Base-by-base conservation (phyloP, 2,329 filamentous ascomycete species). In the Lithohypha guttulata region DNA sequence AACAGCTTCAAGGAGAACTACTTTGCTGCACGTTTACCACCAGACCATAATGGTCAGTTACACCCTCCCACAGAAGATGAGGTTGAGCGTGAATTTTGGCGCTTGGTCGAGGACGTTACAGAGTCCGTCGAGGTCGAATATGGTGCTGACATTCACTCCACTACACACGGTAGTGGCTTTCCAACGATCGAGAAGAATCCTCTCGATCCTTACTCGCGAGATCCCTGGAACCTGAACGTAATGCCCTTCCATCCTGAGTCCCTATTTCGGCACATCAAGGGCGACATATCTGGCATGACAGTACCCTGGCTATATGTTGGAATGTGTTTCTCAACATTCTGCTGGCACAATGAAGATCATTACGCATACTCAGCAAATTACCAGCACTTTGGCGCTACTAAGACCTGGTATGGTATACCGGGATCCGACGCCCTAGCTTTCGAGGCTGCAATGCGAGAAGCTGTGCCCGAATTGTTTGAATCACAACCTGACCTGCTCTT, bases 251-350 rank as follows among this genome's bases (percentile, higher is more conserved):
- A 94, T 49, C 77, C 81, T 1, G 89, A 96, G 37, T 95, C 87
- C 33, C 68, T 98, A 1, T 98, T 98, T 66, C 77, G 89, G 34
- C 84, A 98, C 53, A 96, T 98, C 68, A 96, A 96, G 59, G 85
- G 89, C 0, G 91, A 98, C 55, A 93, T 98, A 38, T 96, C 91
- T 2, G 91, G 91, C 25, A 98, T 98, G 91, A 98, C 91, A 0
- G 89, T 98, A 6, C 91, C 91, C 1, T 98, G 91, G 91, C 77
- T 98, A 3, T 98, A 98, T 56, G 91, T 98, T 3, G 91, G 91
- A 45, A 98, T 98, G 91, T 93, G 93, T 26, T 98, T 98, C 58
- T 98, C 91, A 0, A 96, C 91, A 0, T 98, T 98, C 56, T 98
- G 91, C 61, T 98, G 91, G 91, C 91, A 98, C 59, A 95, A 94